Base-by-base conservation (phyloP, 495 filamentous ascomycete species). In the Hyaloscypha variabilis region DNA sequence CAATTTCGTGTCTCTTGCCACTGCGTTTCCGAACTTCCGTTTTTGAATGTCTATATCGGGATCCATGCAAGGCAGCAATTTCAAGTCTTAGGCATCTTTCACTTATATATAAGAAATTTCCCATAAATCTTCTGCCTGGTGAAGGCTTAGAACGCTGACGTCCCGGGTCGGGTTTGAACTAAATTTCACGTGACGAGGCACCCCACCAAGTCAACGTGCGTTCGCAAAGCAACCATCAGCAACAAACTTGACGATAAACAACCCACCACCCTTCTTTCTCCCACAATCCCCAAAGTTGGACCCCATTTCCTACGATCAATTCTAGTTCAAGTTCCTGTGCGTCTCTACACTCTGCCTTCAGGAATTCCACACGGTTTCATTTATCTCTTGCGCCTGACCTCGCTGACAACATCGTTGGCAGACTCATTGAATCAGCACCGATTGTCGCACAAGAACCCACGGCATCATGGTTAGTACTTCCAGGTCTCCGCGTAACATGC, bases 391-490 rank as follows among this genome's bases (percentile, higher is more conserved):
- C 36, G 42, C 42, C 28, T 62, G 26, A 53, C 31, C 31, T 56
- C 24, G 66, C 66, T 68, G 66, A 68, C 66, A 55, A 56, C 31
- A 31, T 56, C 31, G 28, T 42, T 66, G 28, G 55, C 58, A 66
- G 64, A 17, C 54, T 42, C 28, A 56, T 67, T 23, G 28, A 52
- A 58, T 59, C 59, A 57, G 28, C 56, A 58, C 29, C 19, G 28
- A 26, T 63, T 63, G 39, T 59, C 39, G 26, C 66, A 36, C 13
- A 63, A 59, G 58, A 46, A 8, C 50, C 49, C 36, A 60, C 39
- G 6, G 14, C 58, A 66, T 60, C 60, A 67, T 71, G 66, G 63
- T 68, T 52, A 60, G 69, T 50, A n/a, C 25, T 3, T 3, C 39
- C 10, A 46, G 39, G 17, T 17, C 11, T 19, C 19, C 39, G 39